A percentile compares a stretch with the other conserved stretches of the same genome.
Evolutionary conservation across 1,284 basidiomycete genomes (phyloP).

Genomic region (Austroboletus novae-zelandiae): DNA sequence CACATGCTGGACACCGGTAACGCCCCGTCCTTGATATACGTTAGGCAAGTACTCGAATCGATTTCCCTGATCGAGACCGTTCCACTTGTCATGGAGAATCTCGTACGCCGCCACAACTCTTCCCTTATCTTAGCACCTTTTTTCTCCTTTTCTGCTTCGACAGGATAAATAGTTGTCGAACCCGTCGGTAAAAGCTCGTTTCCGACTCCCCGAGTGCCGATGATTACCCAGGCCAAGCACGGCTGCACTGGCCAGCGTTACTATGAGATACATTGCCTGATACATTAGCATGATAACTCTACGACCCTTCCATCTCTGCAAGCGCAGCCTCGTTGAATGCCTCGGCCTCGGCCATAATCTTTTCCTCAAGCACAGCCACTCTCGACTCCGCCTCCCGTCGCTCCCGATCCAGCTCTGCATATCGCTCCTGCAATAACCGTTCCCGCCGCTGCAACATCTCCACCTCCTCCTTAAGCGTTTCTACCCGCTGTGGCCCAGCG

Average conservation of each 20-base stretch:
- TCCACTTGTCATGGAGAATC: neutral
- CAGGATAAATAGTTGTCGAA: neutral
- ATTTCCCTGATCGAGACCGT: neutral
- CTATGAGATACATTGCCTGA: neutral
- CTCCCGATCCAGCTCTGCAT: conserved; percentile 79
- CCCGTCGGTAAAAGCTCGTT: no score
- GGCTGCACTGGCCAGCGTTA: neutral
- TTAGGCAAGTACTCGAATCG: neutral
- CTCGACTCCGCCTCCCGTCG: conserved; percentile 61
- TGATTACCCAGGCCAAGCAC: neutral
- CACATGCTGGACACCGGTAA: no score
- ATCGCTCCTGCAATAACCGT: conserved; percentile 71
- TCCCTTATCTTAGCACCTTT: neutral
- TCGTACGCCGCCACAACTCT: neutral
- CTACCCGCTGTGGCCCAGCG: conserved; percentile 73
- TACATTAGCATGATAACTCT: conserved; percentile 15
- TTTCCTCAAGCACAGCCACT: conserved; percentile 68
- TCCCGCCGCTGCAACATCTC: conserved; percentile 76
- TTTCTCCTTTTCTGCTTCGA: neutral
- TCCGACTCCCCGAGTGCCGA: neutral
- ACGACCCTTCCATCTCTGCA: conserved; percentile 52
- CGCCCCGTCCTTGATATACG: no score
- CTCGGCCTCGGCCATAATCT: conserved; percentile 79
- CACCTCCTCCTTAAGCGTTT: conserved; percentile 81
- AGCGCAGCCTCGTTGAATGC: conserved; percentile 74